A percentile compares a stretch with the other conserved stretches of the same genome.
Evolutionary conservation across 129 eudicot species (phyloP).

Genomic region (Lonicera japonica): DNA sequence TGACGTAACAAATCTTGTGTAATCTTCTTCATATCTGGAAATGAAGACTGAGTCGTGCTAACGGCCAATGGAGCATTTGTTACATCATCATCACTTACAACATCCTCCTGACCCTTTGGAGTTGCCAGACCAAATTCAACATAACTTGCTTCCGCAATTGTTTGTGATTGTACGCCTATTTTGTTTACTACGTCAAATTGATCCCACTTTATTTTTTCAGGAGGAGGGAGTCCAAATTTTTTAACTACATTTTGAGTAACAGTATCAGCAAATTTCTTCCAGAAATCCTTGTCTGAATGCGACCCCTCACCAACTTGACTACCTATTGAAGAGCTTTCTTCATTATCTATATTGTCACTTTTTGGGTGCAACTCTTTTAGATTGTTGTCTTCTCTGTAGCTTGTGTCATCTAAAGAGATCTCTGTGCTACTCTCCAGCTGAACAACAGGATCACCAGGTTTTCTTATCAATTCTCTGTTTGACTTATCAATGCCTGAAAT

Average conservation of each 20-base stretch:
- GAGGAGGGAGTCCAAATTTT: conserved; percentile 70
- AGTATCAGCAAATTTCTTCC: conserved; percentile 63
- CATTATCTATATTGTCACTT: conserved; percentile 7
- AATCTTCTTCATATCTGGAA: conserved; percentile 66
- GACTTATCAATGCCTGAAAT: conserved; percentile 13
- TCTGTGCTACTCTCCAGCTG: conserved; percentile 12
- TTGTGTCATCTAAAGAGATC: conserved; percentile 19
- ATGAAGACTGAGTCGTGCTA: conserved; percentile 35
- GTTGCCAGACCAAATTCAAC: conserved; percentile 90
- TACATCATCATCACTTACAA: conserved; percentile 17
- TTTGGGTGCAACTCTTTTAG: conserved; percentile 14
- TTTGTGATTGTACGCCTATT: conserved; percentile 53
- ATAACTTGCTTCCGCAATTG: conserved; percentile 66
- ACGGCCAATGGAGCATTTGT: conserved; percentile 11
- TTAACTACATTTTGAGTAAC: conserved; percentile 63
- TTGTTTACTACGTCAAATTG: conserved; percentile 66
- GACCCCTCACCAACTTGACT: conserved; percentile 22
- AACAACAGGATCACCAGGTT: conserved; percentile 8
- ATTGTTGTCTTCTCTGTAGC: neutral
- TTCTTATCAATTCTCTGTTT: conserved; percentile 12
- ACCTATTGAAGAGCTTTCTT: conserved; percentile 9
- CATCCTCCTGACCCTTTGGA: conserved; percentile 36
- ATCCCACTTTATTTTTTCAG: conserved; percentile 86
- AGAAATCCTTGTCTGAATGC: conserved; percentile 63
- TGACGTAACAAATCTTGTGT: conserved; percentile 71